Conservation (phyloP, 2,329 filamentous ascomycete genomes). For the Cryphonectria nitschkei region DNA sequence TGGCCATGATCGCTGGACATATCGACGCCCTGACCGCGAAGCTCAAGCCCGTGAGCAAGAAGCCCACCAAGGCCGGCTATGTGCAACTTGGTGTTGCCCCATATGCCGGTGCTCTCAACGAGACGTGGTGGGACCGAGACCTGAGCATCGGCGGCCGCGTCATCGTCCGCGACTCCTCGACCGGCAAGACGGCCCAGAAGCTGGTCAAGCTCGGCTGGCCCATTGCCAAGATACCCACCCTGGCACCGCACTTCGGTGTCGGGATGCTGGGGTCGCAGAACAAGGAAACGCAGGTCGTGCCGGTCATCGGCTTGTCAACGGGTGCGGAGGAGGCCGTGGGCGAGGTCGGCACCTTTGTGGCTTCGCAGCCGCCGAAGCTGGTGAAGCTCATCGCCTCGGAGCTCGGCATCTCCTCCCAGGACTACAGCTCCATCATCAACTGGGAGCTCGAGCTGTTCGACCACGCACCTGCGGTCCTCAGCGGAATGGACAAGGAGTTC, state of each 20-base stretch:
- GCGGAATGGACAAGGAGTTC: constrained; percentile 87
- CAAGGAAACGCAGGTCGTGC: constrained; percentile 89
- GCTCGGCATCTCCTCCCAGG: constrained; percentile 65
- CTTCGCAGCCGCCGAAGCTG: constrained; percentile 82
- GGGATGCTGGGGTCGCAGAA: constrained; percentile 72
- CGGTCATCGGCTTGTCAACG: constrained; percentile 85
- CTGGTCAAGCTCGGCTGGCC: constrained; percentile 94
- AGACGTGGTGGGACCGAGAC: constrained; percentile 97
- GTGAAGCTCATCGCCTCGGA: constrained; percentile 81
- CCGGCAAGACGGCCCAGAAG: constrained; percentile 77
- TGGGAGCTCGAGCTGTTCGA: constrained; percentile 98
- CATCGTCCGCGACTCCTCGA: constrained; percentile 72
- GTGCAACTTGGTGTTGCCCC: constrained; percentile 88
- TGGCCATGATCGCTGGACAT: constrained; percentile 88
- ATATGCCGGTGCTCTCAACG: constrained; percentile 85
- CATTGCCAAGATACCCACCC: constrained; percentile 85
- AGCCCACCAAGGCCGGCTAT: constrained; percentile 84
- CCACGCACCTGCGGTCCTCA: constrained; percentile 79
- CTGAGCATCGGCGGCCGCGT: constrained; percentile 89
- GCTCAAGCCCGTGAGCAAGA: constrained; percentile 86
- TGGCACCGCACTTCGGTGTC: constrained; percentile 92
- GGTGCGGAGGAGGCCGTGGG: constrained; percentile 52
- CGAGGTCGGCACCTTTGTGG: constrained; percentile 71
- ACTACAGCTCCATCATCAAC: constrained; percentile 79
- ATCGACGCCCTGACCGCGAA: constrained; percentile 90